Conservation (phyloP, 192 early-diverging fungal species). For the Backusella mclennaniae region DNA sequence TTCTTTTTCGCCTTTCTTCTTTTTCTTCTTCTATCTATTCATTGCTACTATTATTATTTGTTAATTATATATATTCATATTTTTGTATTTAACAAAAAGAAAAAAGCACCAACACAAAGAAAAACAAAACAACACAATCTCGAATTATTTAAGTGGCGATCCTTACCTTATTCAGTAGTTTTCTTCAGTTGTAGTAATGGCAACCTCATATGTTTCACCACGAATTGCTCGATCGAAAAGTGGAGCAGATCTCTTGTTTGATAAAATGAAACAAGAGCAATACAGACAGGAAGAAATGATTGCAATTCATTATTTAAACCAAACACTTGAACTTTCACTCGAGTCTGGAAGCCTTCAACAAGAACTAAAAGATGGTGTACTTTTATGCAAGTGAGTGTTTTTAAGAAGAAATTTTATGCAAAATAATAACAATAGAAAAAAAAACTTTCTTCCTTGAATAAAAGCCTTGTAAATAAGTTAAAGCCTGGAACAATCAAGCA, state of each 20-base stretch:
- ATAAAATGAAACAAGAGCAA: conserved; percentile 28
- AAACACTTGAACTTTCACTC: not conserved
- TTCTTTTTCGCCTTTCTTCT: not conserved
- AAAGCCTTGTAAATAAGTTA: conserved; percentile 73
- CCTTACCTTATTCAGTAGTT: conserved; percentile 8
- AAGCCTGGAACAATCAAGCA: conserved; percentile 69
- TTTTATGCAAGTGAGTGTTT: conserved; percentile 69
- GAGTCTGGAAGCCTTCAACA: conserved; percentile 40
- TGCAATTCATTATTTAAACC: conserved; percentile 16
- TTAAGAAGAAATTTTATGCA: not conserved
- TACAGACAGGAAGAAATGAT: conserved; percentile 15
- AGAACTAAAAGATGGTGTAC: conserved; percentile 70
- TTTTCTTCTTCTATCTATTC: not conserved
- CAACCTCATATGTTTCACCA: conserved; percentile 18
- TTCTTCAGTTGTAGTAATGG: conserved; percentile 6
- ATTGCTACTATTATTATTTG: not conserved
- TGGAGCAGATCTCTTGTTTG: conserved; percentile 27
- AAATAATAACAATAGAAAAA: conserved; percentile 8
- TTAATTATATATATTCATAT: not conserved
- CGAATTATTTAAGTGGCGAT: not conserved
- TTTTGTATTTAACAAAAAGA: not conserved
- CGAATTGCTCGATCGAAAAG: conserved; percentile 24
- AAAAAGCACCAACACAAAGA: not conserved
- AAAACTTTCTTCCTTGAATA: not conserved
- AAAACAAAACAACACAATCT: not conserved